Percentiles rank a stretch among this genome's conserved stretches.
phyloP scores from a whole-genome alignment of 345 rosid genomes.

The Sisymbrium irio region DNA sequence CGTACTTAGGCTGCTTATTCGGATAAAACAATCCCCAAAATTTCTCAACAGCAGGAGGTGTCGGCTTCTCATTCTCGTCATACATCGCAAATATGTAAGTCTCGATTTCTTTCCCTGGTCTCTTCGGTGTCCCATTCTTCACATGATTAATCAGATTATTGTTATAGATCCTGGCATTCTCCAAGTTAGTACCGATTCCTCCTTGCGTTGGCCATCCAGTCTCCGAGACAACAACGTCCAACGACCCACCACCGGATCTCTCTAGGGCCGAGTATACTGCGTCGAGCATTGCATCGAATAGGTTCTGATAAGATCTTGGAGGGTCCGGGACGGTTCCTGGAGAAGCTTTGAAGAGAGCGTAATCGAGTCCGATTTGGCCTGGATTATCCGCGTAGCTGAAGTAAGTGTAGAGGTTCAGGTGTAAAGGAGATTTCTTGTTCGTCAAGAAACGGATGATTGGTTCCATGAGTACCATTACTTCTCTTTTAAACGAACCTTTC shows the following conservation, averaged over 20 bases:
- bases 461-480: constrained; percentile 27
- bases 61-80: constrained; percentile 30
- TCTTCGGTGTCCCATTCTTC: constrained; percentile 40
- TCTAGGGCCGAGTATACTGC: constrained; percentile 37
- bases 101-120: constrained; percentile 36
- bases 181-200: constrained; percentile 8
- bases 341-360: constrained; percentile 41
- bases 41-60: constrained; percentile 19
- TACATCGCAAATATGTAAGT: constrained; percentile 47
- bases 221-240: constrained; percentile 40
- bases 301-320: constrained; percentile 28
- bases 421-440: constrained; percentile 40
- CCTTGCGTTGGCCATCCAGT: constrained; percentile 44
- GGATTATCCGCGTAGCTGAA: constrained; percentile 26
- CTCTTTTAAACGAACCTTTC: constrained; percentile 32
- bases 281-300: constrained; percentile 36
- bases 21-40: constrained; percentile 31
- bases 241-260: constrained; percentile 34
- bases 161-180: constrained; percentile 38
- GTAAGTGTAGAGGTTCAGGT: constrained; percentile 49
- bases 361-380: constrained; percentile 27
- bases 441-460: constrained; percentile 43
- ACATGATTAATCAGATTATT: constrained; percentile 38
- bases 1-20: constrained; percentile 25
- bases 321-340: constrained; percentile 26